Evolutionary conservation across 257 asterid species (phyloP).

Genomic region (Nicotiana sylvestris): DNA sequence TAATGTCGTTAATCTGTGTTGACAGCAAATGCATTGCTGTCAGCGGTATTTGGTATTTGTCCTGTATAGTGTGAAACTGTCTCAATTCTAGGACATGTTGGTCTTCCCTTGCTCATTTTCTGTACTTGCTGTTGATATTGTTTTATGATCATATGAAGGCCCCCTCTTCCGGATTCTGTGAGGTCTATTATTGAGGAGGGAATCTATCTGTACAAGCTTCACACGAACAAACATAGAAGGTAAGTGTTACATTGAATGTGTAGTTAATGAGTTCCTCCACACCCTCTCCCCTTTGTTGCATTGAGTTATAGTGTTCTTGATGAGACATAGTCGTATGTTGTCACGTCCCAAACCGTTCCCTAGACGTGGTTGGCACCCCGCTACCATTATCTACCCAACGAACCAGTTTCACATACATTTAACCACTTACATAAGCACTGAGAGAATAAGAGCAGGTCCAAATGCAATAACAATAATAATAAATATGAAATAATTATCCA

Average conservation of each 20-base stretch:
- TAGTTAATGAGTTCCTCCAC: not conserved
- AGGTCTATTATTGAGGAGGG: conserved; percentile 79
- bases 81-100: not conserved
- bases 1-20: not conserved
- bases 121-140: not conserved
- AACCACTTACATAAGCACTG: no score
- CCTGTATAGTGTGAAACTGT: not conserved
- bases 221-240: conserved; percentile 58
- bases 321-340: no score
- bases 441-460: no score
- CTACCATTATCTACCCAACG: no score
- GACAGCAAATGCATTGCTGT: not conserved
- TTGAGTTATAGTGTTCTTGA: not conserved
- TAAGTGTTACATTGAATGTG: not conserved
- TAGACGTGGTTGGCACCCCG: no score
- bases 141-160: conserved; percentile 39
- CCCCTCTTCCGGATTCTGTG: conserved; percentile 70
- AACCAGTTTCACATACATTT: no score
- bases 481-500: no score
- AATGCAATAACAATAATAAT: no score
- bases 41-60: not conserved
- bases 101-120: not conserved
- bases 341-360: no score
- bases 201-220: conserved; percentile 65
- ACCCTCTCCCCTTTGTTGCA: not conserved